Evolutionary conservation across 805 yeast genomes (phyloP), one percentile per base, ranked within the genome.

Genomic region (Wickerhamomyces chaumierensis): DNA sequence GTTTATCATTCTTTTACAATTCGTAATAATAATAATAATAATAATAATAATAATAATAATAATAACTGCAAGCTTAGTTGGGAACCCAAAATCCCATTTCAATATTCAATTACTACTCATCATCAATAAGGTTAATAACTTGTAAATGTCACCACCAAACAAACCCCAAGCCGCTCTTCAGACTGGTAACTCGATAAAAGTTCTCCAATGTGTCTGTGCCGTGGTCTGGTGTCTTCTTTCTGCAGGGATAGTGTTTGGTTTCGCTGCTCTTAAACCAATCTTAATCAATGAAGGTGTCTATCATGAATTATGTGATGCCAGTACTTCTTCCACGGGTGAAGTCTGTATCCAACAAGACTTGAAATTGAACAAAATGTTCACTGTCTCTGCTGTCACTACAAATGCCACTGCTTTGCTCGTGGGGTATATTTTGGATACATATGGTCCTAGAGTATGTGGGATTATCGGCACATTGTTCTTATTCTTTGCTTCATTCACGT

Each of bases 221-320:
- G 72, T 85, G 15, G 39, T 68, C 0, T 88, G 95, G 95, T 90
- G 96, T 61, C 62, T 88, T 13, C 65, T 85, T 31, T 86, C 95
- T 1, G 96, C 95, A 0, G 97, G 96, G 5, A 86, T 94, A 1
- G 78, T 88, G 13, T 88, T 88, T 66, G 97, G 97, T 4, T 88
- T 88, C 63, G 96, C 96, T 18, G 96, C 97, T 3, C 63, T 88
- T 39, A 90, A 90, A 54, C 94, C 94, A 5, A 74, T 88, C 11
- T 61, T 90, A 34, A 70, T 86, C 16, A 56, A 66, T 9, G 88
- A 90, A 53, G 87, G 90, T 3, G 80, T 88, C 3, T 90, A 88
- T 51, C 58, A 68, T 18, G 72, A 77, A 2, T 53, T 64, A 7
- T 88, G 96, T 55, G 54, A 63, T 3, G 52, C 57, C 2, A 25